These are phyloP conservation scores for Paramyrothecium roridum DNA, from an alignment of 2,329 filamentous ascomycete genomes.

Conservation along the genomic window DNA sequence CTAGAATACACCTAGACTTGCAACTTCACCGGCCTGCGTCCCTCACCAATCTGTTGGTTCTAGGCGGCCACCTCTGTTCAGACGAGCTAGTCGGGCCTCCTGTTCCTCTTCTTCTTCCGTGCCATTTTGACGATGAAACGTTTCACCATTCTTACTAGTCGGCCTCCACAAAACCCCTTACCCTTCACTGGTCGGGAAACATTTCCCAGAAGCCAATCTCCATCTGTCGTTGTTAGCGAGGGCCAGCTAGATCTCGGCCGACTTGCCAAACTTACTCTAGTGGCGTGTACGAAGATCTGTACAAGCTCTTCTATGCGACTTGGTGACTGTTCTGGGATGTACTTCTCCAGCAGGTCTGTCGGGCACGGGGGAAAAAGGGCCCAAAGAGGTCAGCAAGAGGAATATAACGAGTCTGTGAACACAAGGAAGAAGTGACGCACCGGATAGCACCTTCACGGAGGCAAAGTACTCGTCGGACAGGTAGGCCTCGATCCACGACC, in stretches of 20 bases:
- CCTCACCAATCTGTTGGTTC: background rate
- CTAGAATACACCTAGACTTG: background rate
- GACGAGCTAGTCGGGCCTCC: too few relatives aligned
- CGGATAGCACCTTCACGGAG: slow-evolving; percentile 67
- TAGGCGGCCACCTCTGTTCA: background rate
- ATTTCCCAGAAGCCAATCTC: slow-evolving; percentile 55
- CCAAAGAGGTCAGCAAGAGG: slow-evolving; percentile 1
- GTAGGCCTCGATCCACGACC: slow-evolving; percentile 90
- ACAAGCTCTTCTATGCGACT: slow-evolving; percentile 77
- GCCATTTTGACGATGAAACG: background rate
- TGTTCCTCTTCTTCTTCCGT: background rate
- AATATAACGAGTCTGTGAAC: too few relatives aligned
- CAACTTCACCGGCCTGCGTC: background rate
- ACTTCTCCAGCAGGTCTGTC: slow-evolving; percentile 71
- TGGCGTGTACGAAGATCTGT: slow-evolving; percentile 82
- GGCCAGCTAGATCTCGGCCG: background rate
- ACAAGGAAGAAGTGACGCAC: slow-evolving; percentile 55
- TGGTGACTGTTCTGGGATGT: slow-evolving; percentile 70
- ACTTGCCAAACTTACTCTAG: slow-evolving; percentile 54
- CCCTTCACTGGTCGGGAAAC: slow-evolving; percentile 35
- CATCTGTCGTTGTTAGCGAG: slow-evolving; percentile 32
- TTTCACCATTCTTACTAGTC: background rate
- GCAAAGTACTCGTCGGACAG: slow-evolving; percentile 73
- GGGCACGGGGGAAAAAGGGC: background rate
- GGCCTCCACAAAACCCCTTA: background rate